A percentile compares a stretch with the other conserved stretches of the same genome.
Evolutionary conservation across 2,329 filamentous ascomycete genomes (phyloP).

Genomic region (Penicillium sp.): DNA sequence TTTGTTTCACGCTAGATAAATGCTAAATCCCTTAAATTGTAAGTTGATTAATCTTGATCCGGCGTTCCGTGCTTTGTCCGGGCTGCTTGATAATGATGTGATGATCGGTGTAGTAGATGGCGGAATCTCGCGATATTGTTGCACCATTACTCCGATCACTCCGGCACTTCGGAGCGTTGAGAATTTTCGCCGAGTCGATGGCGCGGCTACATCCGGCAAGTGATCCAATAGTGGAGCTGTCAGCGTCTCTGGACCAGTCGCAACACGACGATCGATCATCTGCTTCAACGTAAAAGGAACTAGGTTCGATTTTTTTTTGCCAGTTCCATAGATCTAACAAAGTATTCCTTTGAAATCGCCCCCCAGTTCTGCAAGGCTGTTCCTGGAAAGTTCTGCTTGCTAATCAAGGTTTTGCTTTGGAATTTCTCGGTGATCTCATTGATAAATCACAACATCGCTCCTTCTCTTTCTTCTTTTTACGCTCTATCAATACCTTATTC

Average conservation of each 20-base stretch:
- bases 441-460: slow-evolving; percentile 14
- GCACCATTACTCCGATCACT: slow-evolving; percentile 13
- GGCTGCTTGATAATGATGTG: not conserved
- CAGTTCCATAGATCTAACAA: slow-evolving; percentile 2
- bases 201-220: slow-evolving; percentile 10
- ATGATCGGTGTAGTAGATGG: not conserved
- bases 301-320: slow-evolving; percentile 10
- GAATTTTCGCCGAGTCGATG: slow-evolving; percentile 17
- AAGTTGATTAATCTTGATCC: not conserved
- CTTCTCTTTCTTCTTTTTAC: not conserved
- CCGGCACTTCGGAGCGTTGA: slow-evolving; percentile 18
- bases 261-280: slow-evolving; percentile 15
- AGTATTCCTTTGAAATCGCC: not conserved
- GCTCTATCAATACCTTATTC: slow-evolving; percentile 5
- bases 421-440: slow-evolving; percentile 15
- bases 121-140: not conserved
- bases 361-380: not conserved
- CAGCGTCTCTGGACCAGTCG: slow-evolving; percentile 16
- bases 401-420: slow-evolving; percentile 10
- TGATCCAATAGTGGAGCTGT: slow-evolving; percentile 17
- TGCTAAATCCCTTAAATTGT: not conserved
- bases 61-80: not conserved
- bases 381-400: slow-evolving; percentile 12
- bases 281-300: slow-evolving; percentile 32
- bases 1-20: too few species aligned